phyloP scores from a whole-genome alignment of 805 yeast species.

The Schwanniomyces polymorphus region DNA sequence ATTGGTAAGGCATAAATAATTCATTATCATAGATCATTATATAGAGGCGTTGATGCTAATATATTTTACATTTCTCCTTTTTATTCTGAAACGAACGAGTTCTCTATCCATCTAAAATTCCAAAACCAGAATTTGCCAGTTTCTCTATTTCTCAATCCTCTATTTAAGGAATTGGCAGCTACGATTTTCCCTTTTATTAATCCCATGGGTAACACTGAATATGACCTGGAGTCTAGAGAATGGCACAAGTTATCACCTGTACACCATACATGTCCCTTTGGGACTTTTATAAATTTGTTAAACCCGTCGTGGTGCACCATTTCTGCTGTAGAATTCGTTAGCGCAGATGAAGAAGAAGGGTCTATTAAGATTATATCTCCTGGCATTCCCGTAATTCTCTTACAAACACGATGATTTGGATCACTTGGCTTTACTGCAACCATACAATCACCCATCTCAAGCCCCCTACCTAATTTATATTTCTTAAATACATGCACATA shows the following conservation, averaged over 20 bases:
- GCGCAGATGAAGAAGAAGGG: constrained; percentile 60
- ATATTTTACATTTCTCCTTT: neutral
- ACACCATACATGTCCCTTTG: constrained; percentile 95
- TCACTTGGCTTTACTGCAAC: constrained; percentile 90
- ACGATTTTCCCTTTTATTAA: constrained; percentile 83
- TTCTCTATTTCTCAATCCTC: constrained; percentile 42
- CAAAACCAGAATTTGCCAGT: constrained; percentile 34
- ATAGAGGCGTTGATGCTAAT: neutral
- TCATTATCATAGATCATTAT: constrained; percentile 1
- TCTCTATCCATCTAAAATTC: constrained; percentile 57
- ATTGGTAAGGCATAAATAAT: constrained; percentile 23
- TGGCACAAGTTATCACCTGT: constrained; percentile 92
- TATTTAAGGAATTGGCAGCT: constrained; percentile 57
- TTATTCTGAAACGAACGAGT: constrained; percentile 35
- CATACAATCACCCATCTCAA: constrained; percentile 80
- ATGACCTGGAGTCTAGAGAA: constrained; percentile 85
- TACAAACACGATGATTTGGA: constrained; percentile 83
- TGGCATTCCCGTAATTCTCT: constrained; percentile 93
- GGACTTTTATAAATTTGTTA: constrained; percentile 69
- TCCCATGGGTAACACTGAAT: constrained; percentile 88
- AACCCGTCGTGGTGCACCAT: constrained; percentile 36
- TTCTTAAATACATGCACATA: constrained; percentile 74
- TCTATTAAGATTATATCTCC: constrained; percentile 84
- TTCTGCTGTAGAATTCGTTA: constrained; percentile 32
- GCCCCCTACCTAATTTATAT: constrained; percentile 60